Conservation (phyloP, 2,329 filamentous ascomycete genomes). For the Fusarium robinianum region DNA sequence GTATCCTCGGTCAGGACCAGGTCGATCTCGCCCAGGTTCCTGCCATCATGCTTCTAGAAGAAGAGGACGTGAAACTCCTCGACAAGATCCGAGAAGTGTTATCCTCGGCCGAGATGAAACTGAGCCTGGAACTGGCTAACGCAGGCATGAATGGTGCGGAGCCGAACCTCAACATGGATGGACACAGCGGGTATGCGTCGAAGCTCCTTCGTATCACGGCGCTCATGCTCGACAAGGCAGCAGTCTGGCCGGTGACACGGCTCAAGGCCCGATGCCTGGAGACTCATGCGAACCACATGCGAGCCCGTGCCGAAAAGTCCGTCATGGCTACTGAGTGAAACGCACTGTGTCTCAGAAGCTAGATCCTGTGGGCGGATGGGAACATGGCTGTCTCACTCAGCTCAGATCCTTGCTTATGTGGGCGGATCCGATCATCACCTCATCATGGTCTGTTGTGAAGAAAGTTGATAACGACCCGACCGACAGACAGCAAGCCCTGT, state of each 20-base stretch:
- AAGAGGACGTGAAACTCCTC: slow-evolving; percentile 86
- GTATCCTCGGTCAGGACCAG: slow-evolving; percentile 81
- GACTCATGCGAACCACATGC: slow-evolving; percentile 57
- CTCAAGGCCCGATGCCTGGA: slow-evolving; percentile 61
- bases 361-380: no score
- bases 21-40: slow-evolving; percentile 81
- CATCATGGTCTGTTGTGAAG: no score
- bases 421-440: no score
- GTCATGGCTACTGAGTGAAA: slow-evolving; percentile 47
- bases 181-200: slow-evolving; percentile 76
- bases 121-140: slow-evolving; percentile 59
- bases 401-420: no score
- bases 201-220: slow-evolving; percentile 85
- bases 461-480: no score
- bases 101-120: slow-evolving; percentile 75
- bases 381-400: no score
- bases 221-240: slow-evolving; percentile 84
- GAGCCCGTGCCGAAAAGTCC: slow-evolving; percentile 57
- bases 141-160: slow-evolving; percentile 58
- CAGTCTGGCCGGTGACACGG: slow-evolving; percentile 79
- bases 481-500: no score
- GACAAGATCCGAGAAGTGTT: slow-evolving; percentile 82
- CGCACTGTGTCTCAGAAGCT: slow-evolving; percentile 1
- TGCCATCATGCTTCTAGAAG: slow-evolving; percentile 86
- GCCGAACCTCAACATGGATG: slow-evolving; percentile 57